Conservation (phyloP, 2,329 filamentous ascomycete species). For the Apiospora koreana region DNA sequence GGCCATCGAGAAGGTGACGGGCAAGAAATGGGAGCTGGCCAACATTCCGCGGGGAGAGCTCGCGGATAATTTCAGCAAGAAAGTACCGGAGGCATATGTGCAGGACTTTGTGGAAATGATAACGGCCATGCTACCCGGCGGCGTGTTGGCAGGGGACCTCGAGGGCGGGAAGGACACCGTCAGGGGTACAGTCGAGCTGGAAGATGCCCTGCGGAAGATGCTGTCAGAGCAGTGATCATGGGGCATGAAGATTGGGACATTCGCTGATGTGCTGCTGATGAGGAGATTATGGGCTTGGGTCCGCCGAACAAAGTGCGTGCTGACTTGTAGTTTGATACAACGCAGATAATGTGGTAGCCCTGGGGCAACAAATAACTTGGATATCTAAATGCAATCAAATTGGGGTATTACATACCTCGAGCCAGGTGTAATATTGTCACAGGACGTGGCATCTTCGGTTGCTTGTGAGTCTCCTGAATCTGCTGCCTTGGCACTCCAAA, state of each 20-base stretch:
- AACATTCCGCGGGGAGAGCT: conserved; percentile 26
- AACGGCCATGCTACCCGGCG: conserved; percentile 24
- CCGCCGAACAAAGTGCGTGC: neutral
- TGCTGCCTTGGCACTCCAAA: too few relatives aligned
- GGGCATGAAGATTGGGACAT: too few relatives aligned
- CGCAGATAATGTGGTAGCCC: neutral
- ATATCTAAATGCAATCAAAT: too few relatives aligned
- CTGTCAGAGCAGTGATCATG: neutral
- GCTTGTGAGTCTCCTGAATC: too few relatives aligned
- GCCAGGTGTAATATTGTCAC: too few relatives aligned
- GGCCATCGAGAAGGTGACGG: conserved; percentile 28
- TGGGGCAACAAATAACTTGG: too few relatives aligned
- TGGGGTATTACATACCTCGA: too few relatives aligned
- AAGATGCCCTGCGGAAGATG: neutral
- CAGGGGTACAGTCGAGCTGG: conserved; percentile 27
- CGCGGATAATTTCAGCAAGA: conserved; percentile 24
- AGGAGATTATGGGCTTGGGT: neutral
- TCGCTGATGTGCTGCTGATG: neutral
- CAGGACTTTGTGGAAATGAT: conserved; percentile 33
- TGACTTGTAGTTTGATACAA: neutral
- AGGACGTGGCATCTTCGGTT: too few relatives aligned
- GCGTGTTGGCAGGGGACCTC: conserved; percentile 26
- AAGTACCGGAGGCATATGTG: conserved; percentile 23
- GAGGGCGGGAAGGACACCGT: conserved; percentile 26
- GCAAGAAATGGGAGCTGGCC: conserved; percentile 25